Evolutionary conservation across 140 eudicot species (phyloP).

Genomic region (Ambrosia hybrid): DNA sequence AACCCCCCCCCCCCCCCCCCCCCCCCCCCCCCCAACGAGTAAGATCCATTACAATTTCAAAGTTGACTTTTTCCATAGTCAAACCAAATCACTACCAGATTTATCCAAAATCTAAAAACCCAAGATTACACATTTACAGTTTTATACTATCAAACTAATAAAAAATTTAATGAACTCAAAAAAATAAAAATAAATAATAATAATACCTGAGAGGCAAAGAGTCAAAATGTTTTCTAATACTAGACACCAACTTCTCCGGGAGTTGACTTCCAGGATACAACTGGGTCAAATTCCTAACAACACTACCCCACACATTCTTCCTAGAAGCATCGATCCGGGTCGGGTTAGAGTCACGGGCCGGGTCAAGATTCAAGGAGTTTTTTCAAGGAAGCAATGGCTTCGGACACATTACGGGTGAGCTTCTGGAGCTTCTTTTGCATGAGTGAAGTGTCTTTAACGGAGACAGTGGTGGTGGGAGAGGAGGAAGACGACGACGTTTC

Average conservation of each 20-base stretch:
- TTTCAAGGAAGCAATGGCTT: slow-evolving; percentile 92
- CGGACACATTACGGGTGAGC: slow-evolving; percentile 85
- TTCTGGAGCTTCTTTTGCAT: slow-evolving; percentile 85
- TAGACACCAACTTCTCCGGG: slow-evolving; percentile 94
- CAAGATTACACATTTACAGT: too few relatives aligned
- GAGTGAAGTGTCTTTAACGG: slow-evolving; percentile 47
- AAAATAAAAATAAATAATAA: background rate
- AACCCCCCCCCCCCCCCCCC: too few relatives aligned
- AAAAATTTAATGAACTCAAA: slow-evolving; percentile 9
- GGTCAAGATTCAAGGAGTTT: slow-evolving; percentile 83
- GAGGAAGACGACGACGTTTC: slow-evolving; percentile 45
- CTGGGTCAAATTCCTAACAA: slow-evolving; percentile 92
- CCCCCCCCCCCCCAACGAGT: background rate
- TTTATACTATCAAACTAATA: background rate
- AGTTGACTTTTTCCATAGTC: background rate
- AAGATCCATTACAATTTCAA: slow-evolving; percentile 13
- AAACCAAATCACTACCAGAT: too few relatives aligned
- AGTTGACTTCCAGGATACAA: slow-evolving; percentile 98
- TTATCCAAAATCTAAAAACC: too few relatives aligned
- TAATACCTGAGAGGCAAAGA: slow-evolving; percentile 52
- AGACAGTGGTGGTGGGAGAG: slow-evolving; percentile 27
- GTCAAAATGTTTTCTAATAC: slow-evolving; percentile 90
- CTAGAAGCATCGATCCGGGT: slow-evolving; percentile 59
- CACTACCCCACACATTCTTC: slow-evolving; percentile 83
- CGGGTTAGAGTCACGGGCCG: slow-evolving; percentile 59